A percentile compares a stretch with the other conserved stretches of the same genome.
These are phyloP conservation scores for Aspergillus sclerotiicarbonarius DNA, from an alignment of 495 filamentous ascomycete genomes.

Conservation along the genomic window DNA sequence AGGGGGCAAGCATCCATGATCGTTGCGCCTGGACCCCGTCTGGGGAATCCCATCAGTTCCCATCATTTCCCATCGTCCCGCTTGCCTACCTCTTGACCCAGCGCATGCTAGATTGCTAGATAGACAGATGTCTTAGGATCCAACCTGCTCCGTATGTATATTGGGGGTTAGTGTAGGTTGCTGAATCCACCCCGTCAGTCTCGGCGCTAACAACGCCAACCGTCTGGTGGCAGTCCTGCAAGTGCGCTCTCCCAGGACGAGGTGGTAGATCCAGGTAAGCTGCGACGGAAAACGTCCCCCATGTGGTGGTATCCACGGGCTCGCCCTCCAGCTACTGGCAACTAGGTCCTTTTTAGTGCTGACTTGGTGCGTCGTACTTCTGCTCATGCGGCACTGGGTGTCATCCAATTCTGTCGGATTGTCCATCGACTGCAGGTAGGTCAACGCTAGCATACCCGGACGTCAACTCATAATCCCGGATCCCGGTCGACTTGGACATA, in stretches of 20 bases:
- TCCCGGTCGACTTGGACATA: background rate
- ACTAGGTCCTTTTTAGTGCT: background rate
- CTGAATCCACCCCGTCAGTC: conserved; percentile 8
- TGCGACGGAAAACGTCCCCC: background rate
- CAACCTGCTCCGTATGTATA: background rate
- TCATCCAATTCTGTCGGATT: background rate
- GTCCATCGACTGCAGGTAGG: background rate
- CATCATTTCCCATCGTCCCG: conserved; percentile 6
- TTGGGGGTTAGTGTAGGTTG: background rate
- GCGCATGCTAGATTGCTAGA: no score
- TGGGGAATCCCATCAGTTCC: conserved; percentile 4
- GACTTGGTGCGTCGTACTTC: background rate
- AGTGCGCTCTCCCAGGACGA: background rate
- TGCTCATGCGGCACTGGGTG: background rate
- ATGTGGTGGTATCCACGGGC: background rate
- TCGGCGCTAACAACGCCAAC: conserved; percentile 12
- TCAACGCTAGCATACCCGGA: background rate
- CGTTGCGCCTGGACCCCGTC: conserved; percentile 17
- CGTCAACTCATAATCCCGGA: background rate
- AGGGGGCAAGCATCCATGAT: background rate
- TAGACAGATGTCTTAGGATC: background rate
- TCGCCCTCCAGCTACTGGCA: background rate
- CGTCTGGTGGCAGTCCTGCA: background rate
- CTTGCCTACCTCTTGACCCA: conserved; percentile 8
- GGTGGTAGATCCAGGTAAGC: background rate